Evolutionary conservation across 2,329 filamentous ascomycete genomes (phyloP), one percentile per base, ranked within the genome.

Genomic region (Paraconiothyrium brasiliense): DNA sequence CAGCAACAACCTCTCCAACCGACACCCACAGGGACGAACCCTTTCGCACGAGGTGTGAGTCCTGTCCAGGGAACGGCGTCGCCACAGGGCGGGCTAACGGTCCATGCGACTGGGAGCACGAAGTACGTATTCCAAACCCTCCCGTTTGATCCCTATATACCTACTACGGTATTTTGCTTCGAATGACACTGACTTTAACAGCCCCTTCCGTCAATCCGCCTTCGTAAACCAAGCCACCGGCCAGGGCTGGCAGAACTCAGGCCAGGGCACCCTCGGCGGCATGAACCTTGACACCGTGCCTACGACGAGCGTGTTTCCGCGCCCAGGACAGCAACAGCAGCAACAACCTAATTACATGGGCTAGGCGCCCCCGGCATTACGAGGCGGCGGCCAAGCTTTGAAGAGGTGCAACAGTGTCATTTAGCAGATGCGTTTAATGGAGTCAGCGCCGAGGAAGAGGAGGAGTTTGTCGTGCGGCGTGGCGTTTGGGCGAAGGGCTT

Each of bases 171-270:
- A 2, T 9, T 35, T 35, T 6, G 6, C 20, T 30, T 9, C 11
- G 22, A 20, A n/a, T 4, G 16, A 27, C 41, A 22, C 54, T 47
- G 34, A 56, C 72, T 46, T 4, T 46, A 46, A n/a, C 43, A 46
- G 43, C n/a, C 95, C 95, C 0, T 98, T 98, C 85, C 87, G 95
- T 16, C 93, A 98, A 75, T 92, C 91, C 49, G 89, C 90, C 4
- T 97, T 97, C 77, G 90, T 97, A 56, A 95, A 97, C 74, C 93
- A 97, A 72, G 85, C 89, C 65, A 97, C 93, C 0, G 85, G 92
- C 78, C 92, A 92, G 1, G 98, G 95, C 93, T 94, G 97, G 77
- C 86, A 90, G 65, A 87, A 87, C 63, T 77, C 77, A 4, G 89
- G 90, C 67, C 88, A 92, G 72, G 87, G 90, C 9, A 94, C 95